Conservation (phyloP, 2,329 filamentous ascomycete species). For the Zalaria obscura region DNA sequence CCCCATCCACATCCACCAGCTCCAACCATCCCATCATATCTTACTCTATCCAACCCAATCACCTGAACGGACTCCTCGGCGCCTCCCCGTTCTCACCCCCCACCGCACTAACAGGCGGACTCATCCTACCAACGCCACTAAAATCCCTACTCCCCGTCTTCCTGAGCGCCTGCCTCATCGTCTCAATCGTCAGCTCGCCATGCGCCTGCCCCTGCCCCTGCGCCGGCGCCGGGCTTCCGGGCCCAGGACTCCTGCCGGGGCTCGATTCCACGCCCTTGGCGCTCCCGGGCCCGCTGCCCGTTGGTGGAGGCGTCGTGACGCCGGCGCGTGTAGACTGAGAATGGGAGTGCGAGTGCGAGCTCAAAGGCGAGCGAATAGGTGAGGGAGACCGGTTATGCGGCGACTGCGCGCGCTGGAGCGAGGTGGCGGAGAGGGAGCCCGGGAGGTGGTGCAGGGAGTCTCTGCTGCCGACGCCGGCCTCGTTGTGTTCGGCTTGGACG, state of each 20-base stretch:
- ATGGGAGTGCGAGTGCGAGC: constrained; percentile 30
- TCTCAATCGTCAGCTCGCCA: constrained; percentile 76
- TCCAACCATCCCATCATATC: too few species aligned
- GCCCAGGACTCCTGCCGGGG: constrained; percentile 48
- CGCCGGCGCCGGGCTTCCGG: background rate
- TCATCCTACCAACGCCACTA: constrained; percentile 22
- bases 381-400: constrained; percentile 56
- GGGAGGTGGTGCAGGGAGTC: constrained; percentile 59
- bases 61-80: constrained; percentile 12
- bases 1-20: too few species aligned
- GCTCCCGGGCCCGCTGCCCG: constrained; percentile 58
- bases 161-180: constrained; percentile 78
- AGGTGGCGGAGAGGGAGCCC: constrained; percentile 44
- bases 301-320: constrained; percentile 53
- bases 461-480: constrained; percentile 2
- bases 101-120: constrained; percentile 21
- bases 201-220: constrained; percentile 25
- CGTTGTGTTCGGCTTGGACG: constrained; percentile 62
- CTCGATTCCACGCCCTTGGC: constrained; percentile 56
- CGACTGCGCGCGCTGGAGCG: constrained; percentile 7
- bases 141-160: constrained; percentile 78
- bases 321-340: constrained; percentile 37
- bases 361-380: constrained; percentile 56
- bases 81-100: constrained; percentile 23
- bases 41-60: too few species aligned